These are phyloP conservation scores for Claviceps digitariae DNA, from an alignment of 2,329 filamentous ascomycete genomes.

Conservation along the genomic window DNA sequence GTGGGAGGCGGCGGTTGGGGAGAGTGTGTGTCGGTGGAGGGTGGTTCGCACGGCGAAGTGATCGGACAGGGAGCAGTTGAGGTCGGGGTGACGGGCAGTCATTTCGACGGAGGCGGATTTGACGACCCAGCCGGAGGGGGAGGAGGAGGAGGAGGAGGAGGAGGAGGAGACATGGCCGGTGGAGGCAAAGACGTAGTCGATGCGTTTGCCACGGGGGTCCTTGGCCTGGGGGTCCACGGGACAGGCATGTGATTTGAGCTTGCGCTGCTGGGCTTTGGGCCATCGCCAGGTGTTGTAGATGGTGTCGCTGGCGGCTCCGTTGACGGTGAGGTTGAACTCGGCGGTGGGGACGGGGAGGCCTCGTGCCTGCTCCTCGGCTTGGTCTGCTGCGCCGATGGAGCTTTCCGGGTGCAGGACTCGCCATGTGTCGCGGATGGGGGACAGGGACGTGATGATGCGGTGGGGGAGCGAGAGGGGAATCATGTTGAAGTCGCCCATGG, in stretches of 20 bases:
- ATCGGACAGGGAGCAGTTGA: slow-evolving; percentile 81
- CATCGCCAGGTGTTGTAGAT: slow-evolving; percentile 90
- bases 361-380: slow-evolving; percentile 53
- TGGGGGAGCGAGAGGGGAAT: slow-evolving; percentile 76
- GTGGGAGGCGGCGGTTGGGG: slow-evolving; percentile 7
- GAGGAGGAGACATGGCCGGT: slow-evolving; percentile 26
- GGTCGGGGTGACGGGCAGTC: slow-evolving; percentile 63
- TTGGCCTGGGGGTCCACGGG: slow-evolving; percentile 47
- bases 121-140: slow-evolving; percentile 48
- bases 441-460: slow-evolving; percentile 64
- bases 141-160: slow-evolving; percentile 8
- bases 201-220: slow-evolving; percentile 67
- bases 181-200: slow-evolving; percentile 88
- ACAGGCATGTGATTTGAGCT: slow-evolving; percentile 44
- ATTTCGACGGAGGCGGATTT: slow-evolving; percentile 61
- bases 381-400: slow-evolving; percentile 59
- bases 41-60: slow-evolving; percentile 87
- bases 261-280: slow-evolving; percentile 56
- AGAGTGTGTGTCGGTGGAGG: slow-evolving; percentile 36
- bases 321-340: slow-evolving; percentile 61
- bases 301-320: slow-evolving; percentile 79
- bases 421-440: slow-evolving; percentile 74
- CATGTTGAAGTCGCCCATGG: slow-evolving; percentile 94
- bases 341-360: slow-evolving; percentile 58
- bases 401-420: slow-evolving; percentile 70